Evolutionary conservation across 177 flowering plant species (phyloP).

Genomic region (Vitis hybrid): DNA sequence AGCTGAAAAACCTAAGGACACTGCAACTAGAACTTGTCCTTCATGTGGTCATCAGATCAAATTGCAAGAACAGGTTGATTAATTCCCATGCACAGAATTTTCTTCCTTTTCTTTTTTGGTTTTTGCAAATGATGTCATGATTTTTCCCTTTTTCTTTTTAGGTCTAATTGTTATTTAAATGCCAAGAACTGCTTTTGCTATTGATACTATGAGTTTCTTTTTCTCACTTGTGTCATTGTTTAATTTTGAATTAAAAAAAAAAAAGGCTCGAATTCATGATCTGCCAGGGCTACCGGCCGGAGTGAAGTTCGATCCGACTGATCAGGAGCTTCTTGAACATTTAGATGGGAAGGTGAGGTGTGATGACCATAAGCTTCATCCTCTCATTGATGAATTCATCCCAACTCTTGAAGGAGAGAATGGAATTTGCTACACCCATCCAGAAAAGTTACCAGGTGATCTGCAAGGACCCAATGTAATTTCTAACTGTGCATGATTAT

Average conservation of each 20-base stretch:
- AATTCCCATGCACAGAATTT: no score
- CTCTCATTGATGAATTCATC: constrained; percentile 68
- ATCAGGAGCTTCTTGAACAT: constrained; percentile 67
- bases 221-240: background rate
- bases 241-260: no score
- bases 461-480: background rate
- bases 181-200: no score
- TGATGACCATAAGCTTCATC: constrained; percentile 49
- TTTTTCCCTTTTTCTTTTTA: background rate
- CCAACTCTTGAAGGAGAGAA: constrained; percentile 67
- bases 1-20: background rate
- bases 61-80: constrained; percentile 28
- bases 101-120: no score
- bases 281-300: constrained; percentile 75
- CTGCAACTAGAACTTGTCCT: constrained; percentile 27
- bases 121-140: no score
- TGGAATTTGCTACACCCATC: constrained; percentile 78
- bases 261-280: constrained; percentile 40
- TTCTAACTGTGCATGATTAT: no score
- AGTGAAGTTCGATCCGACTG: constrained; percentile 76
- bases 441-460: constrained; percentile 73
- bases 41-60: constrained; percentile 44
- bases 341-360: constrained; percentile 54
- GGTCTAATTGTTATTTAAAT: background rate
- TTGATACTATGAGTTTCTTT: background rate